phyloP scores from a whole-genome alignment of 1,284 basidiomycete genomes.

The Albatrellus sp. region DNA sequence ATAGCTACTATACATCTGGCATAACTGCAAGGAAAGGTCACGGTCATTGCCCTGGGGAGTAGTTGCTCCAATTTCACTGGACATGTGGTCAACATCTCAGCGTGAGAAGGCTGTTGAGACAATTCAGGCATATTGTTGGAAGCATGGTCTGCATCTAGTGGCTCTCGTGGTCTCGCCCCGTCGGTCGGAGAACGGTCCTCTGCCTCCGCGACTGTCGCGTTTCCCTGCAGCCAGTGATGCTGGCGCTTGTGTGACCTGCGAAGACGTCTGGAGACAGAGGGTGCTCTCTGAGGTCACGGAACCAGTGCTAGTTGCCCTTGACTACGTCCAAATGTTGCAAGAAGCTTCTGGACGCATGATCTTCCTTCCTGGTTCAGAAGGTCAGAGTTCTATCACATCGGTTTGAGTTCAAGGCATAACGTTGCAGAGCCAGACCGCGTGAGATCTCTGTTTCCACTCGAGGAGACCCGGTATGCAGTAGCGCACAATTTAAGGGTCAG shows the following conservation, averaged over 20 bases:
- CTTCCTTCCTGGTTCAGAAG: conserved; percentile 12
- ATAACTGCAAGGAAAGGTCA: conserved; percentile 20
- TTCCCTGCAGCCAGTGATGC: no score
- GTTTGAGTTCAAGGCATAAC: neutral
- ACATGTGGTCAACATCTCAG: conserved; percentile 17
- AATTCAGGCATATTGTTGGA: conserved; percentile 18
- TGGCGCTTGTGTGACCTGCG: no score
- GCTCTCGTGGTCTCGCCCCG: conserved; percentile 16
- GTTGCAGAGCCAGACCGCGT: neutral
- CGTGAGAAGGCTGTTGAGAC: conserved; percentile 20
- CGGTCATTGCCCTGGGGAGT: conserved; percentile 19
- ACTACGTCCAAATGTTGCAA: conserved; percentile 18
- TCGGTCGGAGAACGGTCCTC: no score
- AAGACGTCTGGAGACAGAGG: conserved; percentile 14
- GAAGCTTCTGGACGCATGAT: conserved; percentile 19
- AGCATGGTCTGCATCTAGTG: conserved; percentile 18
- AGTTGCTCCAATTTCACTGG: conserved; percentile 20
- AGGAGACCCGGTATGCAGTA: conserved; percentile 8
- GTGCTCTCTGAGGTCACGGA: conserved; percentile 16
- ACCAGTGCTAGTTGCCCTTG: conserved; percentile 17
- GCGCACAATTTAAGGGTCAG: conserved; percentile 13
- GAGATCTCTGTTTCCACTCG: conserved; percentile 6
- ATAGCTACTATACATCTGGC: conserved; percentile 23
- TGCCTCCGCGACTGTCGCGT: no score
- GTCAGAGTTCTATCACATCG: neutral